These are phyloP conservation scores for Paracamarosporium sp. DNA, from an alignment of 2,329 filamentous ascomycete genomes.

Conservation along the genomic window DNA sequence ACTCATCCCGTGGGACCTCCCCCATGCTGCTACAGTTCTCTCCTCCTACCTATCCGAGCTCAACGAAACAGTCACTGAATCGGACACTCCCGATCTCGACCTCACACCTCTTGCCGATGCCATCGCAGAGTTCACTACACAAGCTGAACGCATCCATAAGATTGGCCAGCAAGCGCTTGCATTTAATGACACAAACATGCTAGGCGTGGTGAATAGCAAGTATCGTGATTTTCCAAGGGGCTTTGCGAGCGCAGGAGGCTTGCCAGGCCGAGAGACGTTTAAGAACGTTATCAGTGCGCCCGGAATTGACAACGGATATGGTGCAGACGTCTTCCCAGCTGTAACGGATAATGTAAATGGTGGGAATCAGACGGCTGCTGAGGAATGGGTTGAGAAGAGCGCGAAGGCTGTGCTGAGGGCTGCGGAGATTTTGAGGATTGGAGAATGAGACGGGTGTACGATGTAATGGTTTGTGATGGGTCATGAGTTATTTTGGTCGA, in stretches of 20 bases:
- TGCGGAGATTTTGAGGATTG: conserved; percentile 22
- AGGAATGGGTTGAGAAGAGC: conserved; percentile 25
- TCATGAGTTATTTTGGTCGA: no score
- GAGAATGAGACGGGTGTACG: background rate
- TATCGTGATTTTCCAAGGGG: conserved; percentile 25
- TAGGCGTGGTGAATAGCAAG: conserved; percentile 26
- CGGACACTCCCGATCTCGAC: conserved; percentile 19
- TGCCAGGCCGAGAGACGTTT: conserved; percentile 26
- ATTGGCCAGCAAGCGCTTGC: conserved; percentile 14
- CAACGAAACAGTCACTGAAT: conserved; percentile 18
- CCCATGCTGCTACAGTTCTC: conserved; percentile 23
- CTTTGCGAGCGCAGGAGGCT: conserved; percentile 20
- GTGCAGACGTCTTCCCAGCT: conserved; percentile 23
- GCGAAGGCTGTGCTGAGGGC: conserved; percentile 21
- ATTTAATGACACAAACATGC: conserved; percentile 18
- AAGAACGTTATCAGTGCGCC: conserved; percentile 27
- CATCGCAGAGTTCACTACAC: conserved; percentile 19
- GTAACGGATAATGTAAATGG: conserved; percentile 25
- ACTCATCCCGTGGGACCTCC: conserved; percentile 27
- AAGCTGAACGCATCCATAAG: conserved; percentile 14
- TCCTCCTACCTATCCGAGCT: conserved; percentile 24
- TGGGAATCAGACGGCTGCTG: conserved; percentile 17
- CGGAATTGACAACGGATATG: conserved; percentile 33
- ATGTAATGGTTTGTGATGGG: background rate
- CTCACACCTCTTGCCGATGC: conserved; percentile 14